Conservation (phyloP, 2,329 filamentous ascomycete genomes). For the Arthrobotrys entomopaga region DNA sequence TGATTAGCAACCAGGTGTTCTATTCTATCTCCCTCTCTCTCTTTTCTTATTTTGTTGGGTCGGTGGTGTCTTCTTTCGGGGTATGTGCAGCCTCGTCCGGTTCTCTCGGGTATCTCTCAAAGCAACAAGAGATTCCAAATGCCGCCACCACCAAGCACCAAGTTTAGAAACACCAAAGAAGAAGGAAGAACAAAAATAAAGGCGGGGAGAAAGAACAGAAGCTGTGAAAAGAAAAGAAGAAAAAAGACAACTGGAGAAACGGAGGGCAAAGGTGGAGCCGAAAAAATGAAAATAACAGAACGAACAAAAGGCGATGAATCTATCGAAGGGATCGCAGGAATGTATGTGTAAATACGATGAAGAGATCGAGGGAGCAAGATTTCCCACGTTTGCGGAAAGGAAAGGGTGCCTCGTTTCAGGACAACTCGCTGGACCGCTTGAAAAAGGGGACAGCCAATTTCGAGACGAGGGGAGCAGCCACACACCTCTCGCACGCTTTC, state of each 20-base stretch:
- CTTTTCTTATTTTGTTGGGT: constrained; percentile 5
- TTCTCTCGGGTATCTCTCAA: constrained; percentile 7
- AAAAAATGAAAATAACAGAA: constrained; percentile 11
- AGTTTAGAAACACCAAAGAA: constrained; percentile 30
- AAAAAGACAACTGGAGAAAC: neutral
- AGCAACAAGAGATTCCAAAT: constrained; percentile 43
- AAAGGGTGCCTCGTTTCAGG: constrained; percentile 55
- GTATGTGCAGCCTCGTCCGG: neutral
- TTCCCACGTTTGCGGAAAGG: constrained; percentile 54
- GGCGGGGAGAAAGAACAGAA: constrained; percentile 6
- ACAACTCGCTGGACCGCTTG: constrained; percentile 42
- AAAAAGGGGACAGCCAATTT: constrained; percentile 54
- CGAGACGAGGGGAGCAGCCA: constrained; percentile 52
- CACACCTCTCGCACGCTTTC: constrained; percentile 32
- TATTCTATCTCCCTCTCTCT: constrained; percentile 5
- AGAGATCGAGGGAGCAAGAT: constrained; percentile 38
- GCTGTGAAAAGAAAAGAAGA: too few relatives aligned
- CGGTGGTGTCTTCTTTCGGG: neutral
- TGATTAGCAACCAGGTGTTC: constrained; percentile 16
- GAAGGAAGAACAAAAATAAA: neutral
- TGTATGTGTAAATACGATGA: constrained; percentile 50
- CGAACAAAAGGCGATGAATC: constrained; percentile 26
- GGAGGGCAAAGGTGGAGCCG: neutral
- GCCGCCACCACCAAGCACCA: constrained; percentile 1
- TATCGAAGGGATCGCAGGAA: constrained; percentile 50